Conservation (phyloP, 2,329 filamentous ascomycete species). For the Colletotrichum orbiculare region DNA sequence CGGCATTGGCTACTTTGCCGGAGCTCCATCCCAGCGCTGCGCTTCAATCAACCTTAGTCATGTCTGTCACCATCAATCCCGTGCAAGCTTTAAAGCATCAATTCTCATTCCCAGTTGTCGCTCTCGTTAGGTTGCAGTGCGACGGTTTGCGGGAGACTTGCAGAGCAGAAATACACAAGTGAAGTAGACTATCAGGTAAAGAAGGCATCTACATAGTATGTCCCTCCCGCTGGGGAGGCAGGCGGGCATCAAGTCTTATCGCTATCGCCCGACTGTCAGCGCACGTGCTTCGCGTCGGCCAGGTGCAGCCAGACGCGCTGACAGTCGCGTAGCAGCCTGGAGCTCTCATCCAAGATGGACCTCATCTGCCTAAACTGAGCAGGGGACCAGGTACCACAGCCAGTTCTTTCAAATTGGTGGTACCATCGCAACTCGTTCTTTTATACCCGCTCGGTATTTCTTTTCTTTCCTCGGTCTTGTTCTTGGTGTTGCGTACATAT, state of each 20-base stretch:
- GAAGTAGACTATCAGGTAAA: neutral
- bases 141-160: too few relatives aligned
- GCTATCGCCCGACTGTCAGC: neutral
- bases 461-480: neutral
- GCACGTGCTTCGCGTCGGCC: conserved; percentile 38
- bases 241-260: neutral
- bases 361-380: conserved; percentile 35
- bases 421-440: neutral
- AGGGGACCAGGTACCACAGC: conserved; percentile 16
- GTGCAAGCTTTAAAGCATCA: too few relatives aligned
- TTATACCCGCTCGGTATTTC: neutral
- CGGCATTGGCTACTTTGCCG: conserved; percentile 1
- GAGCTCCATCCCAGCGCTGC: conserved; percentile 14
- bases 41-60: conserved; percentile 3
- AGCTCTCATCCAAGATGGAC: conserved; percentile 23
- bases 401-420: neutral
- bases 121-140: too few relatives aligned
- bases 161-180: too few relatives aligned
- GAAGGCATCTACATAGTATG: neutral
- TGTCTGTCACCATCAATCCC: neutral
- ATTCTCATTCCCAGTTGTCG: too few relatives aligned
- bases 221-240: neutral
- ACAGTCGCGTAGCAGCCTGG: conserved; percentile 31
- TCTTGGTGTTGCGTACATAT: too few relatives aligned
- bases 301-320: conserved; percentile 12